phyloP scores from a whole-genome alignment of 2,329 filamentous ascomycete species.

The Tolypocladium pustulatum region DNA sequence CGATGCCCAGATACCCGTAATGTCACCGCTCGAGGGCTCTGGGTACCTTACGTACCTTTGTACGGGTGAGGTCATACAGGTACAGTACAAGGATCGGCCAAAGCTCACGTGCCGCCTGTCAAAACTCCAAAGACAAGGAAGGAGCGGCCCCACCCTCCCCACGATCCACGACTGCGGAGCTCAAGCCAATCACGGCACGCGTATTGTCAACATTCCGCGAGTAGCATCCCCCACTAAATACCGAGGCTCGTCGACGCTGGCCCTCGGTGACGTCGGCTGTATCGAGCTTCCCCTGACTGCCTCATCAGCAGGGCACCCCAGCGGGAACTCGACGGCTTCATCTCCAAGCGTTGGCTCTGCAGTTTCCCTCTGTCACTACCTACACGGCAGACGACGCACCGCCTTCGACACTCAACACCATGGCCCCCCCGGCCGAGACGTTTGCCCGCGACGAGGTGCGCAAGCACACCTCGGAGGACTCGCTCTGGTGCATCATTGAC shows the following conservation, averaged over 20 bases:
- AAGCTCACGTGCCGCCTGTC: not conserved
- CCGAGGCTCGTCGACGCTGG: not conserved
- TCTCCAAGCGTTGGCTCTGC: not conserved
- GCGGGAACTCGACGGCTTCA: not conserved
- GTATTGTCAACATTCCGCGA: not conserved
- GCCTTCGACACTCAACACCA: slow-evolving; percentile 7
- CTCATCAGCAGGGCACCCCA: not conserved
- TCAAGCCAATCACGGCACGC: not conserved
- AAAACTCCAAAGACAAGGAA: not conserved
- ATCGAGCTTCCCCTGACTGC: not conserved
- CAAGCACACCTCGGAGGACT: slow-evolving; percentile 65
- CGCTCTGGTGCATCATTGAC: slow-evolving; percentile 77
- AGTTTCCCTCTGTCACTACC: not conserved
- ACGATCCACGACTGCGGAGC: not conserved
- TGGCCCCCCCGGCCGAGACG: slow-evolving; percentile 33
- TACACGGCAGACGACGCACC: not conserved
- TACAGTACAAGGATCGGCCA: too few species aligned
- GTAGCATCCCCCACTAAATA: not conserved
- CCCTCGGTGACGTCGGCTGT: not conserved
- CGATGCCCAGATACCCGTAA: too few species aligned
- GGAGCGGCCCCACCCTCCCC: not conserved
- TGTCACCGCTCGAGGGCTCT: too few species aligned
- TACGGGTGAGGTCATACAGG: too few species aligned
- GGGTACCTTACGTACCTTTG: too few species aligned
- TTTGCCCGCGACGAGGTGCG: slow-evolving; percentile 58